Conservation (phyloP, 495 filamentous ascomycete species). For the Aspergillus ostianus region DNA sequence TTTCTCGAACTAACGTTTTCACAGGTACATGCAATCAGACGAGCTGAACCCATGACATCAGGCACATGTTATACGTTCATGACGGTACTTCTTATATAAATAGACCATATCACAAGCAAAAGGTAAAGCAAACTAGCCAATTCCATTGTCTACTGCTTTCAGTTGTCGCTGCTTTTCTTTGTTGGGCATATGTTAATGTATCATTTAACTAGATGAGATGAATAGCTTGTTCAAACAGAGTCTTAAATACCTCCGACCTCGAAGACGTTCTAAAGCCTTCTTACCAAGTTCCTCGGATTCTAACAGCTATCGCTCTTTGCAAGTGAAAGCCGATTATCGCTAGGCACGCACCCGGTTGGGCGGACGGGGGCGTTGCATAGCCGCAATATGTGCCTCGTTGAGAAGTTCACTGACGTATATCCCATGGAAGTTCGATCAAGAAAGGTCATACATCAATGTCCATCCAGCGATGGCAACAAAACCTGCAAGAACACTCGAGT, state of each 20-base stretch:
- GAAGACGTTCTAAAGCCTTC: neutral
- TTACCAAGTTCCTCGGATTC: neutral
- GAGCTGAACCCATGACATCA: slow-evolving; percentile 31
- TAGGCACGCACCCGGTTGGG: neutral
- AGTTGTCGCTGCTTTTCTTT: slow-evolving; percentile 11
- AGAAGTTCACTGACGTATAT: slow-evolving; percentile 13
- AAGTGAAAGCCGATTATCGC: neutral
- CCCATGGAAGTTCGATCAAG: slow-evolving; percentile 22
- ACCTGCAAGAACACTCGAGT: slow-evolving; percentile 10
- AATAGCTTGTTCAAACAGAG: neutral
- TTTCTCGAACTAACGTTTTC: too few relatives aligned
- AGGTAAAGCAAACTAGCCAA: slow-evolving; percentile 1
- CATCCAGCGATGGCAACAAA: slow-evolving; percentile 12
- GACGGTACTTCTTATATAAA: slow-evolving; percentile 12
- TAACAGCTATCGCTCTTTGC: neutral
- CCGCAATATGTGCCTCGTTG: slow-evolving; percentile 15
- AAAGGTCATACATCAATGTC: slow-evolving; percentile 16
- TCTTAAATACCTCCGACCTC: neutral
- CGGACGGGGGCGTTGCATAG: neutral
- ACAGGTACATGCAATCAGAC: slow-evolving; percentile 15
- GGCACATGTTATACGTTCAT: slow-evolving; percentile 25
- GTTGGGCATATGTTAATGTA: neutral
- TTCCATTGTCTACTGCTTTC: slow-evolving; percentile 6
- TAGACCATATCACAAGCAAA: slow-evolving; percentile 9
- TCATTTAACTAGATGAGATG: neutral